Evolutionary conservation across 2,329 filamentous ascomycete species (phyloP).

Genomic region (Ambrosiella cleistominuta): DNA sequence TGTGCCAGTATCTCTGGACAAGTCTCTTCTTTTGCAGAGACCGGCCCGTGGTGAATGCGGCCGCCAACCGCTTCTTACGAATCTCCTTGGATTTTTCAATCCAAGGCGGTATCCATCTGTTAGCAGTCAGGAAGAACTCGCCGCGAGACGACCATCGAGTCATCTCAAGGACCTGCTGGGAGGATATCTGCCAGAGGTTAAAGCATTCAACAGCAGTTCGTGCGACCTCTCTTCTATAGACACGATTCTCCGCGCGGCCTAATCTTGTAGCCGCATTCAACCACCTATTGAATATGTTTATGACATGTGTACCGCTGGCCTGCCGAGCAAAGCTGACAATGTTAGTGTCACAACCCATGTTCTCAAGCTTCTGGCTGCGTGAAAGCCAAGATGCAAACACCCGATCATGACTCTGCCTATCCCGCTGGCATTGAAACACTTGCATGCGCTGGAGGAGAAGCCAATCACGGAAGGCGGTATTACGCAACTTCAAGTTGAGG

Average conservation of each 20-base stretch:
- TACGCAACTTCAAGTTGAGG: conserved; percentile 4
- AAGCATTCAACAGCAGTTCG: not conserved
- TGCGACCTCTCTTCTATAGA: conserved; percentile 5
- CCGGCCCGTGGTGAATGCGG: conserved; percentile 11
- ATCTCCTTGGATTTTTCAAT: conserved; percentile 15
- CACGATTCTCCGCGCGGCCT: not conserved
- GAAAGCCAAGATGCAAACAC: conserved; percentile 1
- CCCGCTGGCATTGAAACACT: conserved; percentile 4
- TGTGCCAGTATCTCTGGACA: conserved; percentile 12
- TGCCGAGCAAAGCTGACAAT: conserved; percentile 3
- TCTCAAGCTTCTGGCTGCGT: not conserved
- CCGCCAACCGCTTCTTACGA: conserved; percentile 14
- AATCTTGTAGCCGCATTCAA: not conserved
- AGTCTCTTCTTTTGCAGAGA: conserved; percentile 11
- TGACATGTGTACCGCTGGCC: not conserved
- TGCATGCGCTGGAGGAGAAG: conserved; percentile 11
- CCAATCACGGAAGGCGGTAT: conserved; percentile 12
- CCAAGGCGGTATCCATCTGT: conserved; percentile 19
- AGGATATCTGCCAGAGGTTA: conserved; percentile 6
- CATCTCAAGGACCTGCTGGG: conserved; percentile 10
- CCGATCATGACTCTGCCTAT: not conserved
- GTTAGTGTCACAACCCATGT: not conserved
- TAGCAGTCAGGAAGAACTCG: conserved; percentile 17
- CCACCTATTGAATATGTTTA: conserved; percentile 3
- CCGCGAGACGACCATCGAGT: conserved; percentile 13